Evolutionary conservation across 2,329 filamentous ascomycete species (phyloP), one percentile per base, ranked within the genome.

Genomic region (Chalaropsis ovoidea): DNA sequence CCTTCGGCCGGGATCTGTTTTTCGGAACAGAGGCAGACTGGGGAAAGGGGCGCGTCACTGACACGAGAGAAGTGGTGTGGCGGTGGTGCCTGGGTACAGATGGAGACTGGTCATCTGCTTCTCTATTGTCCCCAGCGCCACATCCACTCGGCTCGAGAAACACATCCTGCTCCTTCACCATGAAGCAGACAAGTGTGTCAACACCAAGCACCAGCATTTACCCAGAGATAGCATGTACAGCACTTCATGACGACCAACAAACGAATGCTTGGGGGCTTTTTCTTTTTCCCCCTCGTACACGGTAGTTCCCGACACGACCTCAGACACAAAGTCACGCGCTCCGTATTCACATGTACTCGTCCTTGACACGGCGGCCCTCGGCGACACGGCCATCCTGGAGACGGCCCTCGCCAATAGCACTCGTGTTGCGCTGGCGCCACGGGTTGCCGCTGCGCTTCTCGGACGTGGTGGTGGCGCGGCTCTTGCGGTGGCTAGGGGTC

Each of bases 351-450:
- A 80, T 78, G 72, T 88, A 89, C 68, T 88, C 85, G 31, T 88
- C 86, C 80, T 89, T 89, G 70, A 88, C 85, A 13, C 85, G 79
- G 65, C 80, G 80, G 69, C 84, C 74, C 19, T 76, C 74, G 67
- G 73, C 75, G 42, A 76, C 27, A 4, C 52, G 24, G 24, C 24
- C 31, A 31, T 58, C 52, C 27, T 58, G 52, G 10, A 10, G 15
- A 27, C 52, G 52, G 69, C 84, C 74, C 19, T 76, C 74, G 67
- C 73, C 75, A 42, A 76, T 76, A 69, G 76, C 72, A 69, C 76
- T 73, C 68, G 76, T 72, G 49, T 74, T 73, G 69, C 71, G 66
- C 17, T 45, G 58, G 60, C 66, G 66, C 66, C 66, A 67, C 49
- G 68, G 63, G 39, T 62, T 60, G 5, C 63, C 66, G 24, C 58